A percentile compares a stretch with the other conserved stretches of the same genome.
Evolutionary conservation across 2,329 filamentous ascomycete genomes (phyloP).

Genomic region (Aureobasidium pullulans): DNA sequence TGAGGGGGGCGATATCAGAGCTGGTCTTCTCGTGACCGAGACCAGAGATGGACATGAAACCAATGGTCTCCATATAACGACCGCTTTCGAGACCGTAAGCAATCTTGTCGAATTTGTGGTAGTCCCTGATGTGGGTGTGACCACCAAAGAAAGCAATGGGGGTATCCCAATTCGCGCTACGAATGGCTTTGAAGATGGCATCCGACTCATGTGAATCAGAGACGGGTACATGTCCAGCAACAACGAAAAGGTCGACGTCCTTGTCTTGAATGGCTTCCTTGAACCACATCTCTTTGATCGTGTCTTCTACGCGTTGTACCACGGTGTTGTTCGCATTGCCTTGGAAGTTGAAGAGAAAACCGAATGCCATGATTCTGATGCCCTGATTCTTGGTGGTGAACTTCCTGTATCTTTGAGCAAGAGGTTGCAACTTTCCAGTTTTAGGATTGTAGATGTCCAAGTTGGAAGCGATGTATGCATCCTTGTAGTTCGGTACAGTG

Average conservation of each 20-base stretch:
- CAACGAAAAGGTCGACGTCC: slow-evolving; percentile 78
- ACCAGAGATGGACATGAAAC: slow-evolving; percentile 81
- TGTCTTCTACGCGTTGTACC: slow-evolving; percentile 71
- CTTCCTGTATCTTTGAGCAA: slow-evolving; percentile 76
- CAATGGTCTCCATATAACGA: slow-evolving; percentile 89
- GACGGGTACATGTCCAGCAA: slow-evolving; percentile 78
- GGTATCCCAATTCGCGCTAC: slow-evolving; percentile 66
- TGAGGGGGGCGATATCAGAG: slow-evolving; percentile 22
- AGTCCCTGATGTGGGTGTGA: slow-evolving; percentile 83
- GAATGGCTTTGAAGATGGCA: slow-evolving; percentile 69
- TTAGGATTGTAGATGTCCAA: slow-evolving; percentile 75
- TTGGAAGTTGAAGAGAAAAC: slow-evolving; percentile 91
- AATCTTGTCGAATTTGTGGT: slow-evolving; percentile 67
- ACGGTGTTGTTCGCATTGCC: slow-evolving; percentile 86
- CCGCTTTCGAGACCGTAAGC: slow-evolving; percentile 79
- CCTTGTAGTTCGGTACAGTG: slow-evolving; percentile 75
- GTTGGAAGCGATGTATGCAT: slow-evolving; percentile 82
- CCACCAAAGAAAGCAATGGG: slow-evolving; percentile 91
- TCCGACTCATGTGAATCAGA: slow-evolving; percentile 68
- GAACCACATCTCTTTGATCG: slow-evolving; percentile 83
- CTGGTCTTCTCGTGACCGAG: slow-evolving; percentile 36
- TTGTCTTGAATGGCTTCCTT: slow-evolving; percentile 69
- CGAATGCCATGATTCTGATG: slow-evolving; percentile 77
- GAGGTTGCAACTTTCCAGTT: slow-evolving; percentile 62
- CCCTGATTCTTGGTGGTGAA: slow-evolving; percentile 88